A percentile compares a stretch with the other conserved stretches of the same genome.
Conservation (phyloP, 495 filamentous ascomycete species). For the Lophium mytilinum region DNA sequence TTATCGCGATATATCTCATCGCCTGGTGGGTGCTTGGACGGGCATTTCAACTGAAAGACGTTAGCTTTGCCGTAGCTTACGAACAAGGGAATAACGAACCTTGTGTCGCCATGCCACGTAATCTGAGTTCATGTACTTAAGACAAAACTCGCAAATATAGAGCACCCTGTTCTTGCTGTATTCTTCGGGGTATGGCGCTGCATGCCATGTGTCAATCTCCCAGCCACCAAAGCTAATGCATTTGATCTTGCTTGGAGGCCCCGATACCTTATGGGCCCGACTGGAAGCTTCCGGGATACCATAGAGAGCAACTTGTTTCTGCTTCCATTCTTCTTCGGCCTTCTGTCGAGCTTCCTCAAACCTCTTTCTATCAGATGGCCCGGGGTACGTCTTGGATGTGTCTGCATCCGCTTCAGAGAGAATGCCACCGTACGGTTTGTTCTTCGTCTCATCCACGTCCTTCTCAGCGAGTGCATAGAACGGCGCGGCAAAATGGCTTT, state of each 20-base stretch:
- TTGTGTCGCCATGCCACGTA: conserved; percentile 97
- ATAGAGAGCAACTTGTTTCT: conserved; percentile 40
- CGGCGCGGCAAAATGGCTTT: conserved; percentile 49
- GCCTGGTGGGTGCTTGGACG: conserved; percentile 89
- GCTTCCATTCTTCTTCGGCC: conserved; percentile 86
- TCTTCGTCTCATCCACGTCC: conserved; percentile 79
- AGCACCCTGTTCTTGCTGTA: conserved; percentile 92
- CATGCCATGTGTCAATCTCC: conserved; percentile 99
- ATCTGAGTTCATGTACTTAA: conserved; percentile 99
- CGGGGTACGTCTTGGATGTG: conserved; percentile 78
- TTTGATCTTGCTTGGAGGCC: conserved; percentile 90
- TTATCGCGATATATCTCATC: conserved; percentile 97
- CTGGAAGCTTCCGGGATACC: conserved; percentile 40
- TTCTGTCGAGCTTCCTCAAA: conserved; percentile 83
- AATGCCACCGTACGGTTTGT: conserved; percentile 93
- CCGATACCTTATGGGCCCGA: conserved; percentile 61
- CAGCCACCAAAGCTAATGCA: conserved; percentile 96
- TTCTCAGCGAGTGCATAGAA: conserved; percentile 82
- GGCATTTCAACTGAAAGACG: conserved; percentile 60
- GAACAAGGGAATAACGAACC: conserved; percentile 36
- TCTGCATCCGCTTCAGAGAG: conserved; percentile 83
- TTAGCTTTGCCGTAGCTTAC: conserved; percentile 2
- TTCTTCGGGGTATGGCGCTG: conserved; percentile 97
- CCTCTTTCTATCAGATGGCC: conserved; percentile 64
- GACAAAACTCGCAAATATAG: conserved; percentile 97